A percentile compares a stretch with the other conserved stretches of the same genome.
Evolutionary conservation across 208 protist genomes (phyloP).

Genomic region (Histomonas meleagridis): DNA sequence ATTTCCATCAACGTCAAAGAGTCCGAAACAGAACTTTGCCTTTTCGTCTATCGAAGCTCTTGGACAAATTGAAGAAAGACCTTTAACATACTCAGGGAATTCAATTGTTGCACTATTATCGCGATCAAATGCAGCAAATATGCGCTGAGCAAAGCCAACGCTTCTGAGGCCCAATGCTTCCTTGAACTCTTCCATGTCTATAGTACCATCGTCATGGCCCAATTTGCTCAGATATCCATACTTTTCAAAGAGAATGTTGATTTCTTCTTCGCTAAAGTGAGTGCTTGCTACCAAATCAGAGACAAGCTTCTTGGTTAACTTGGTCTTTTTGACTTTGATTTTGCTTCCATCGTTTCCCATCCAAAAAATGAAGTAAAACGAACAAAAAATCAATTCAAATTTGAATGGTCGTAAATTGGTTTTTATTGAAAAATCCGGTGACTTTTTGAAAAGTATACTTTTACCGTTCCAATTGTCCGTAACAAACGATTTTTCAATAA

Average conservation of each 20-base stretch:
- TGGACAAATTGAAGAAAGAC: not conserved
- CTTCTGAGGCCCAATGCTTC: not conserved
- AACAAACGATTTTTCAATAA: no score
- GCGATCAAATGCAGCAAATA: not conserved
- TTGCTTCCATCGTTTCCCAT: no score
- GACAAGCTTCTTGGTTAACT: not conserved
- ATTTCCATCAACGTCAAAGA: not conserved
- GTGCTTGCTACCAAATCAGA: not conserved
- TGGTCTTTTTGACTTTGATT: no score
- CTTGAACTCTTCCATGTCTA: not conserved
- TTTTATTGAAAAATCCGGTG: no score
- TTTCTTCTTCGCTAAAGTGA: not conserved
- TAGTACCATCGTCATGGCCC: not conserved
- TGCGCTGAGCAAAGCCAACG: not conserved
- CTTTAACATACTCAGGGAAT: not conserved
- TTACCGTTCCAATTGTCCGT: no score
- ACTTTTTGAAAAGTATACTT: no score
- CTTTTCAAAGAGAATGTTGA: not conserved
- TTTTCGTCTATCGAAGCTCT: not conserved
- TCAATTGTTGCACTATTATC: not conserved
- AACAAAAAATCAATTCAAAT: no score
- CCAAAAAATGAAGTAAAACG: no score
- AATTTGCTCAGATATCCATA: not conserved
- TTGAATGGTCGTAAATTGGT: no score
- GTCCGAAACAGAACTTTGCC: not conserved